Evolutionary conservation across 106 monocot genomes (phyloP).

Genomic region (Agapanthus africanus): DNA sequence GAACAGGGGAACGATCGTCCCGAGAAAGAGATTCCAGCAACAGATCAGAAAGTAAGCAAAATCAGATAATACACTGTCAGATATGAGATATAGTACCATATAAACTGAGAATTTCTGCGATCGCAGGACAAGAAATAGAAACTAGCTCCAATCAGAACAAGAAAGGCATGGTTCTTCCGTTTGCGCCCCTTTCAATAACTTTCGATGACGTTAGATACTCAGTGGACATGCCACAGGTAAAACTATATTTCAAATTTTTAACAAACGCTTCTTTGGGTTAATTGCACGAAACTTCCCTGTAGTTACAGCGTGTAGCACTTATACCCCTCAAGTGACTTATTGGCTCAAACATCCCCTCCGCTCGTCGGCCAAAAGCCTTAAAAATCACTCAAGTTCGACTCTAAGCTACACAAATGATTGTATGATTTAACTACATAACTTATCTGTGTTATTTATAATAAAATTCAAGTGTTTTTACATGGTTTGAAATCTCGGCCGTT

Average conservation of each 20-base stretch:
- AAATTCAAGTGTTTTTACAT: too few relatives aligned
- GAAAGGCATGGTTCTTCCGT: conserved; percentile 74
- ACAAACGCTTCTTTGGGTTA: too few relatives aligned
- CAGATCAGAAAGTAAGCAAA: conserved; percentile 17
- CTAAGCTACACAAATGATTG: too few relatives aligned
- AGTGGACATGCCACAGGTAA: conserved; percentile 77
- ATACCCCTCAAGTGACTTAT: too few relatives aligned
- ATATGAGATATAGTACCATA: background rate
- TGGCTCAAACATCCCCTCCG: too few relatives aligned
- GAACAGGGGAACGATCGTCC: conserved; percentile 34
- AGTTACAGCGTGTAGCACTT: too few relatives aligned
- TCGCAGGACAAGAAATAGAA: conserved; percentile 12
- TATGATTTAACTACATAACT: too few relatives aligned
- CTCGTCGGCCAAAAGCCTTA: too few relatives aligned
- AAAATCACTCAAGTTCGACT: too few relatives aligned
- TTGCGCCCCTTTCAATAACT: conserved; percentile 57
- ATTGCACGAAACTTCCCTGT: too few relatives aligned
- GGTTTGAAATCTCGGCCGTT: too few relatives aligned
- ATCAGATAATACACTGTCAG: background rate
- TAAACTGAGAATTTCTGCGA: background rate
- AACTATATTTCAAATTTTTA: background rate
- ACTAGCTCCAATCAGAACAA: conserved; percentile 18
- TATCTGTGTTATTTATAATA: too few relatives aligned
- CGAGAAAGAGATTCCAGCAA: background rate
- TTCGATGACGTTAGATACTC: conserved; percentile 72